These are phyloP conservation scores for Murraya paniculata DNA, from an alignment of 345 rosid genomes.

Conservation along the genomic window DNA sequence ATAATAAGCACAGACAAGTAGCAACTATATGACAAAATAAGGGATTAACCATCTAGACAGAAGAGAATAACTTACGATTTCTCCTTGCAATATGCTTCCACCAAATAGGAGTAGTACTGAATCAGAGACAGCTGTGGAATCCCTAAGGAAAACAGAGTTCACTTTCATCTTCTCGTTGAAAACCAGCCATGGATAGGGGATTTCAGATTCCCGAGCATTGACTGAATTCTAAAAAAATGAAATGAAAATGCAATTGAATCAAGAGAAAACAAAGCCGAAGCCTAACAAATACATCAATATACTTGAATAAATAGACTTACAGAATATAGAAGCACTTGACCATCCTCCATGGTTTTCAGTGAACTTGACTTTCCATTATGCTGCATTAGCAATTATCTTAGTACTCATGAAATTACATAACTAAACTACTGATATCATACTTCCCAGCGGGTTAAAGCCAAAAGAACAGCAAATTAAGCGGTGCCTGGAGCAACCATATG, in stretches of 20 bases:
- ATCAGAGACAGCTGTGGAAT: slow-evolving; percentile 93
- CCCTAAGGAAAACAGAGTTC: slow-evolving; percentile 80
- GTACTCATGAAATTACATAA: slow-evolving; percentile 10
- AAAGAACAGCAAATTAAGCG: not conserved
- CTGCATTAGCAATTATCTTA: slow-evolving; percentile 39
- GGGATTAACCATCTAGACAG: slow-evolving; percentile 3
- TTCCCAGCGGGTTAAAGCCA: not conserved
- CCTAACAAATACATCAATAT: not conserved
- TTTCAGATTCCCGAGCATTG: slow-evolving; percentile 69
- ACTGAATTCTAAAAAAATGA: slow-evolving; percentile 62
- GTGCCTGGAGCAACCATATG: not conserved
- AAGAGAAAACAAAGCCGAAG: slow-evolving; percentile 7
- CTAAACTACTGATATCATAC: not conserved
- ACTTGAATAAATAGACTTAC: slow-evolving; percentile 43
- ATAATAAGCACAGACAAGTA: not conserved
- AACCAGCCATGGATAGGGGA: slow-evolving; percentile 87
- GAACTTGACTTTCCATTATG: slow-evolving; percentile 74
- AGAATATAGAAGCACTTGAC: slow-evolving; percentile 75
- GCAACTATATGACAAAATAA: slow-evolving; percentile 7
- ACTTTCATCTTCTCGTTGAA: slow-evolving; percentile 96
- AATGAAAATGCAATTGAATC: slow-evolving; percentile 10
- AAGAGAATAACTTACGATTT: slow-evolving; percentile 38
- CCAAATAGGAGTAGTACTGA: slow-evolving; percentile 82
- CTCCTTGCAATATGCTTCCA: slow-evolving; percentile 67
- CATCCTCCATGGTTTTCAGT: slow-evolving; percentile 97